Evolutionary conservation across 225 moss, liverwort and hornwort genomes (phyloP).

Genomic region (Pseudisothecium myosuroides): DNA sequence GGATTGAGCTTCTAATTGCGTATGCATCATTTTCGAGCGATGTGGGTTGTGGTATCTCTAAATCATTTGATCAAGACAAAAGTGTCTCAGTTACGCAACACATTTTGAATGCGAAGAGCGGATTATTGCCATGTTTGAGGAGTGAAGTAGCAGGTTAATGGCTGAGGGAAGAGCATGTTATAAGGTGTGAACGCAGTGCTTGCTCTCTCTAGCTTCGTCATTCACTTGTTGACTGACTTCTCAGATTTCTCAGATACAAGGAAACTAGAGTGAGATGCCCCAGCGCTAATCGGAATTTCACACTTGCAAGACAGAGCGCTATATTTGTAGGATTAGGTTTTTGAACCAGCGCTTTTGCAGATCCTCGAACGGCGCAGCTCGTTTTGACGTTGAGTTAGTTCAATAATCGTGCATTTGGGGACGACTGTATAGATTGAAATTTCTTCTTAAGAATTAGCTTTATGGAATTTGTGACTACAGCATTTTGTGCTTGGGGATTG

Average conservation of each 20-base stretch:
- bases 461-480: neutral
- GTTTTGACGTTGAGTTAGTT: neutral
- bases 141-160: neutral
- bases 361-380: neutral
- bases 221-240: neutral
- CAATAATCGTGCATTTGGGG: neutral
- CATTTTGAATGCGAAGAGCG: neutral
- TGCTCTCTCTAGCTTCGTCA: neutral
- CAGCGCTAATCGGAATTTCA: neutral
- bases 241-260: neutral
- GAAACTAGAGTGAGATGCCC: neutral
- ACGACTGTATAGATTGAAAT: neutral
- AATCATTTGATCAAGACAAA: neutral
- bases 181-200: neutral
- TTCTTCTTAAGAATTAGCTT: neutral
- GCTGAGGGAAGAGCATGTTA: neutral
- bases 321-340: neutral
- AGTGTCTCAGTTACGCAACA: neutral
- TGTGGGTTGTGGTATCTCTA: neutral
- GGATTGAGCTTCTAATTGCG: neutral
- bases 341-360: neutral
- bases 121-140: neutral
- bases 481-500: neutral
- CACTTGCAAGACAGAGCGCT: neutral
- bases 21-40: neutral